A percentile compares a stretch with the other conserved stretches of the same genome.
phyloP scores from a whole-genome alignment of 2,329 filamentous ascomycete genomes.

The Nemania sp. region DNA sequence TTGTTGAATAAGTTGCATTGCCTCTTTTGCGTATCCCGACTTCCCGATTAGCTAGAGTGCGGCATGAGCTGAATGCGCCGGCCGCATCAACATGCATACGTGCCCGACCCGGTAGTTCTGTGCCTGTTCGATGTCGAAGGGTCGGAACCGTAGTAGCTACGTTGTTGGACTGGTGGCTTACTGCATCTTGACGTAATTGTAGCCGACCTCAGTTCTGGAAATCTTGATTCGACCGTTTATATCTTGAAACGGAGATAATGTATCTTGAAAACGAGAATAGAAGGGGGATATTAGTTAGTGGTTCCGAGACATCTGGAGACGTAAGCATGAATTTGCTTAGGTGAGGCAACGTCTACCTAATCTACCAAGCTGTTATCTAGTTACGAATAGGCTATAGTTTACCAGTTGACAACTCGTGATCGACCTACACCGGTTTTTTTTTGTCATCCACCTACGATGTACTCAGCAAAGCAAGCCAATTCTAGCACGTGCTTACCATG shows the following conservation, averaged over 20 bases:
- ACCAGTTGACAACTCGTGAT: not conserved
- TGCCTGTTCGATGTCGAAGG: not conserved
- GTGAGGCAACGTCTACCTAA: not conserved
- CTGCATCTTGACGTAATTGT: constrained; percentile 25
- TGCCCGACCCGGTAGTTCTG: constrained; percentile 24
- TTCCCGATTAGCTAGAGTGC: not conserved
- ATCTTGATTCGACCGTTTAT: not conserved
- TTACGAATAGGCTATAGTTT: not conserved
- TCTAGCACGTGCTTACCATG: constrained; percentile 16
- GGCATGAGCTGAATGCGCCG: constrained; percentile 13
- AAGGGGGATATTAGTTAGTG: not conserved
- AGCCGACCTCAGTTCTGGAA: not conserved
- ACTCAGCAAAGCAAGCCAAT: constrained; percentile 14
- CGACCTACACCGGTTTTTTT: not conserved
- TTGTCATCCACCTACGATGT: no score
- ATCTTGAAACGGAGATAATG: not conserved
- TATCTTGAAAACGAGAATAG: constrained; percentile 6
- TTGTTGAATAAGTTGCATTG: not conserved
- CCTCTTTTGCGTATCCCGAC: not conserved
- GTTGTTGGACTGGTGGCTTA: no score
- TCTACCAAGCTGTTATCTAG: not conserved
- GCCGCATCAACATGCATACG: constrained; percentile 27
- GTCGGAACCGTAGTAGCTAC: not conserved
- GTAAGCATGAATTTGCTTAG: constrained; percentile 14
- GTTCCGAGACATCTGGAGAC: constrained; percentile 1